These are phyloP conservation scores for Salinomyces thailandicus DNA, from an alignment of 2,329 filamentous ascomycete genomes.

Conservation along the genomic window DNA sequence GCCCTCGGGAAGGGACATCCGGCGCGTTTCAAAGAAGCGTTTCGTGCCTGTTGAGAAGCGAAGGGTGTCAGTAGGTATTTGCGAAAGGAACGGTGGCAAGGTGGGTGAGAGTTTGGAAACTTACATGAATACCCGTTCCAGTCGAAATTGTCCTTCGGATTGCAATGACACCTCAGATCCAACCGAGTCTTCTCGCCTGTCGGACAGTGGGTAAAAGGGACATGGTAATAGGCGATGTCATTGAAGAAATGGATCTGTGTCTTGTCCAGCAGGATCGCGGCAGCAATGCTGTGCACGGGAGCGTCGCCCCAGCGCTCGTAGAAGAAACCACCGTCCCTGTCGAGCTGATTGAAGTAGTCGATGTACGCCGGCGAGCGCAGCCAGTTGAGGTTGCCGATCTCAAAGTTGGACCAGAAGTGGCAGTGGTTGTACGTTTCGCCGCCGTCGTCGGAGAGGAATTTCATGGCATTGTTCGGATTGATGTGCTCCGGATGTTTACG, in stretches of 20 bases:
- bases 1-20: conserved; percentile 70
- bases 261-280: conserved; percentile 75
- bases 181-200: conserved; percentile 75
- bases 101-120: conserved; percentile 26
- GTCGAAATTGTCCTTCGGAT: conserved; percentile 95
- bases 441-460: conserved; percentile 80
- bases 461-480: conserved; percentile 72
- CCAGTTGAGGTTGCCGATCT: conserved; percentile 90
- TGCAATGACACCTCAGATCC: conserved; percentile 85
- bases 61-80: neutral
- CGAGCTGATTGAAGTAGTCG: conserved; percentile 82
- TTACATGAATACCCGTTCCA: conserved; percentile 98
- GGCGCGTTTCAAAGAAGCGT: conserved; percentile 74
- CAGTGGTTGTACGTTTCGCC: conserved; percentile 93
- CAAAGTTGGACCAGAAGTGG: conserved; percentile 99
- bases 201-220: conserved; percentile 95
- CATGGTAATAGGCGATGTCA: conserved; percentile 96
- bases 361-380: conserved; percentile 78
- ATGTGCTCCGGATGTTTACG: conserved; percentile 83
- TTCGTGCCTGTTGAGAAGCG: conserved; percentile 58
- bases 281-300: conserved; percentile 95
- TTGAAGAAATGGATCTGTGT: conserved; percentile 98
- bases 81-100: neutral
- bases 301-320: conserved; percentile 98
- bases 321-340: conserved; percentile 92